A percentile compares a stretch with the other conserved stretches of the same genome.
phyloP scores from a whole-genome alignment of 1,139 yeast genomes.

The Lodderomyces parapsilosis region DNA sequence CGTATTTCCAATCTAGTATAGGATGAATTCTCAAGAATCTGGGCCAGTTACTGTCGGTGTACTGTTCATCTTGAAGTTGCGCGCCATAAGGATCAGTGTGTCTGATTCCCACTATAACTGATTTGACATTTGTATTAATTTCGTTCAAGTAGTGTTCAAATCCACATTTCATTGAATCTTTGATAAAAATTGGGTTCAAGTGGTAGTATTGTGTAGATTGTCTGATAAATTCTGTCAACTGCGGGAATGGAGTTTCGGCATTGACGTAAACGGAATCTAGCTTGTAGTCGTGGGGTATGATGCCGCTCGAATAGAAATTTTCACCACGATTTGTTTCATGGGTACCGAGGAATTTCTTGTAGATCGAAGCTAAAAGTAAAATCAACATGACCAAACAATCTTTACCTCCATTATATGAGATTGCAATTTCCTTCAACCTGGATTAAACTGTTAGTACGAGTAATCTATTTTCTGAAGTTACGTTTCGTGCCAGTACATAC shows the following conservation, averaged over 20 bases:
- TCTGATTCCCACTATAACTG: slow-evolving; percentile 79
- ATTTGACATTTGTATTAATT: slow-evolving; percentile 47
- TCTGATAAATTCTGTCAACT: slow-evolving; percentile 49
- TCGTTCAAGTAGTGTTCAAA: slow-evolving; percentile 54
- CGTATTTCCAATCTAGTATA: slow-evolving; percentile 76
- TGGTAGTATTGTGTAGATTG: slow-evolving; percentile 42
- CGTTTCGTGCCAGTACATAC: slow-evolving; percentile 21
- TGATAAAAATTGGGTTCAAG: slow-evolving; percentile 45
- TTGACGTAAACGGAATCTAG: slow-evolving; percentile 68
- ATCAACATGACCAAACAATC: slow-evolving; percentile 85
- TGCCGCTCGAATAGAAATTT: slow-evolving; percentile 10
- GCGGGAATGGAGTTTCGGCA: slow-evolving; percentile 64
- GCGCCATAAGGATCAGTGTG: slow-evolving; percentile 77
- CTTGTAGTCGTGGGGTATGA: slow-evolving; percentile 31
- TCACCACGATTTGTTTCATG: slow-evolving; percentile 7
- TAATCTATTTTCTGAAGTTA: too few relatives aligned
- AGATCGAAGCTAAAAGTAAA: slow-evolving; percentile 59
- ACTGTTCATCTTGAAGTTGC: slow-evolving; percentile 52
- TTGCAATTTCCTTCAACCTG: slow-evolving; percentile 56
- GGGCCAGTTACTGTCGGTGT: slow-evolving; percentile 90
- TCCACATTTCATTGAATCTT: slow-evolving; percentile 60
- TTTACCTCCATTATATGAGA: slow-evolving; percentile 88
- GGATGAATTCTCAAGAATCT: slow-evolving; percentile 75
- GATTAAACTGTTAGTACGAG: slow-evolving; percentile 18
- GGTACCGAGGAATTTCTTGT: slow-evolving; percentile 24